phyloP scores from a whole-genome alignment of 2,329 filamentous ascomycete species.

The Aspergillus neoniger region DNA sequence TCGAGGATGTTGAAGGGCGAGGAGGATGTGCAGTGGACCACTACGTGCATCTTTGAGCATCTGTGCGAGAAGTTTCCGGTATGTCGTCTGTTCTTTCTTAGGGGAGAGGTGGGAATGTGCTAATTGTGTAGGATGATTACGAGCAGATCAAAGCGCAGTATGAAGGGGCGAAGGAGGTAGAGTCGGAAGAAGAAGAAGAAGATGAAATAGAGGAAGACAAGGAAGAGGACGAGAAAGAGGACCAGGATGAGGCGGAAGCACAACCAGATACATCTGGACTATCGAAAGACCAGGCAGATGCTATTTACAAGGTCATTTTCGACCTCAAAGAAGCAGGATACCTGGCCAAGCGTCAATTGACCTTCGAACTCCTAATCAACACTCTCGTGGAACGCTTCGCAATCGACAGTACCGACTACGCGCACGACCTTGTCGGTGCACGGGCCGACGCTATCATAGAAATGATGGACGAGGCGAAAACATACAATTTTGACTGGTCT shows the following conservation, averaged over 20 bases:
- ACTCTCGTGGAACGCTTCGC: conserved; percentile 39
- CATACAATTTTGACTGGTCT: conserved; percentile 41
- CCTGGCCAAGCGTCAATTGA: conserved; percentile 44
- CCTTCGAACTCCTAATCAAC: conserved; percentile 36
- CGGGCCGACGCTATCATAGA: conserved; percentile 36
- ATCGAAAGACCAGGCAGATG: conserved; percentile 38
- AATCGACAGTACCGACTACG: conserved; percentile 38
- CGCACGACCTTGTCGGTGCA: conserved; percentile 38
- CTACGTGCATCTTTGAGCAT: conserved; percentile 47
- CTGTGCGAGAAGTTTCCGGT: conserved; percentile 47
- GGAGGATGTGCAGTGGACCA: conserved; percentile 48
- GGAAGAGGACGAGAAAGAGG: conserved; percentile 16
- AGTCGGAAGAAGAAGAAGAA: conserved; percentile 21
- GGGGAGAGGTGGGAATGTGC: background rate
- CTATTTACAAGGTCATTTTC: conserved; percentile 40
- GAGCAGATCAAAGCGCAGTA: conserved; percentile 31
- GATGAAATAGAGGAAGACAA: too few relatives aligned
- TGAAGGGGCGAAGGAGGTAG: conserved; percentile 22
- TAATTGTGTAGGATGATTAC: conserved; percentile 34
- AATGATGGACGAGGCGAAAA: conserved; percentile 41
- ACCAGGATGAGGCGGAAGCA: conserved; percentile 19
- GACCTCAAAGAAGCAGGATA: conserved; percentile 44
- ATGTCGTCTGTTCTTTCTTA: conserved; percentile 14
- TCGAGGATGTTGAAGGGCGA: conserved; percentile 50
- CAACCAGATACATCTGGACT: conserved; percentile 28